These are phyloP conservation scores for Nakataea oryzae DNA, from an alignment of 2,329 filamentous ascomycete species.

Conservation along the genomic window DNA sequence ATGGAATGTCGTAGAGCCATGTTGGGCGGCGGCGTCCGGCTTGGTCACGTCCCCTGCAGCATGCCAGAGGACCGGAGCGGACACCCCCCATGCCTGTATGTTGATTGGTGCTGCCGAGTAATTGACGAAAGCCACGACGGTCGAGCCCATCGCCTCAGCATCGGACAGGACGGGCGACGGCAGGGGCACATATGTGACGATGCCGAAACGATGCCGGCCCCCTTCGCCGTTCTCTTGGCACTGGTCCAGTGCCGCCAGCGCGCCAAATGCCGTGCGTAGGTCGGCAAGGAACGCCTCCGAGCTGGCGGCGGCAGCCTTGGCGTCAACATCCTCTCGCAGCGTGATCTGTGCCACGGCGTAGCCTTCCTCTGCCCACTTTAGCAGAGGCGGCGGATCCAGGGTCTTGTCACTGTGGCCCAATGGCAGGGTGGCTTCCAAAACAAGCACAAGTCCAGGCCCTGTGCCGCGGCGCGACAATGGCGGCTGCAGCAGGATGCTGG, in stretches of 20 bases:
- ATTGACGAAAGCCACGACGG: not conserved
- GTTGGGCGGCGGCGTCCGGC: slow-evolving; percentile 7
- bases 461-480: slow-evolving; percentile 17
- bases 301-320: slow-evolving; percentile 11
- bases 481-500: slow-evolving; percentile 6
- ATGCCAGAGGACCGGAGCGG: not conserved
- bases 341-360: slow-evolving; percentile 48
- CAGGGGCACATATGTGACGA: not conserved
- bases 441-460: slow-evolving; percentile 15
- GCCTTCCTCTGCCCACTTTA: slow-evolving; percentile 66
- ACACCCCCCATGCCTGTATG: not conserved
- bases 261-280: slow-evolving; percentile 11
- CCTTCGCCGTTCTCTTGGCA: slow-evolving; percentile 24
- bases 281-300: slow-evolving; percentile 20
- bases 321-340: slow-evolving; percentile 11
- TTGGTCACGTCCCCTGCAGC: not conserved
- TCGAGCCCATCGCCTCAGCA: not conserved
- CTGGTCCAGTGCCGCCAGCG: slow-evolving; percentile 10
- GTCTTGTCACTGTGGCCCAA: slow-evolving; percentile 6
- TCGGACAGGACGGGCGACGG: slow-evolving; percentile 14
- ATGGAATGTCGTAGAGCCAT: slow-evolving; percentile 19
- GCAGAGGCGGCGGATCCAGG: slow-evolving; percentile 35
- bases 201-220: slow-evolving; percentile 9
- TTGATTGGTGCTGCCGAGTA: not conserved
- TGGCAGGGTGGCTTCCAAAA: slow-evolving; percentile 8